A percentile compares a stretch with the other conserved stretches of the same genome.
phyloP scores from a whole-genome alignment of 164 flowering plant genomes.

The Nymphaea colorata region DNA sequence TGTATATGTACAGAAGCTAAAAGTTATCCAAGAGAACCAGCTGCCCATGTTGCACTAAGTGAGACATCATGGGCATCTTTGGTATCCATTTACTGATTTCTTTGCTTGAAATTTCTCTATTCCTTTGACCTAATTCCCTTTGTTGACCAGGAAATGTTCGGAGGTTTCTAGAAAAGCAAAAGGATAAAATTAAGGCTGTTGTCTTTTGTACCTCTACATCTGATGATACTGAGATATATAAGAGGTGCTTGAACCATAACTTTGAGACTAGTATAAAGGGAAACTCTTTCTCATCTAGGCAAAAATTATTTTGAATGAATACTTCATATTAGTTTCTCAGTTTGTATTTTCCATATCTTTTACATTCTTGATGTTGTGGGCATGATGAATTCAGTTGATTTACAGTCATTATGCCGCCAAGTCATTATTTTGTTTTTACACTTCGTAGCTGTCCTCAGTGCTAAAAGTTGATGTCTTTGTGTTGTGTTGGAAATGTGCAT shows the following conservation, averaged over 20 bases:
- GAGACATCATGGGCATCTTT: conserved; percentile 18
- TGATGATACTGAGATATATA: conserved; percentile 91
- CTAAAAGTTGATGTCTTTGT: too few relatives aligned
- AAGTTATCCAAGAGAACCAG: conserved; percentile 98
- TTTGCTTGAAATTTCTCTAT: background rate
- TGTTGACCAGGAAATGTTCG: conserved; percentile 22
- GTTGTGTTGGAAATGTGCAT: too few relatives aligned
- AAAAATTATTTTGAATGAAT: too few relatives aligned
- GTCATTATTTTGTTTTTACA: too few relatives aligned
- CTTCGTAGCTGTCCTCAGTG: too few relatives aligned
- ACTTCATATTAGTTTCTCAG: too few relatives aligned
- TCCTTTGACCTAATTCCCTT: background rate
- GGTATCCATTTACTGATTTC: background rate
- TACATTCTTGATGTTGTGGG: too few relatives aligned
- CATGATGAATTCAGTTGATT: too few relatives aligned
- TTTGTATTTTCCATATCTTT: too few relatives aligned
- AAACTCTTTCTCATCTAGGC: background rate
- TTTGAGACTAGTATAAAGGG: background rate
- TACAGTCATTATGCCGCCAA: too few relatives aligned
- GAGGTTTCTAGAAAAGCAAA: conserved; percentile 92
- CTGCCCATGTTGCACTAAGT: conserved; percentile 99
- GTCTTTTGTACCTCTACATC: conserved; percentile 85
- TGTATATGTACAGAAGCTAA: conserved; percentile 94
- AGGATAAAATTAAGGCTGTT: conserved; percentile 67
- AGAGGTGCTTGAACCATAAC: conserved; percentile 37